A percentile compares a stretch with the other conserved stretches of the same genome.
Conservation (phyloP, 1,284 basidiomycete species). For the Pseudozyma pruni region DNA sequence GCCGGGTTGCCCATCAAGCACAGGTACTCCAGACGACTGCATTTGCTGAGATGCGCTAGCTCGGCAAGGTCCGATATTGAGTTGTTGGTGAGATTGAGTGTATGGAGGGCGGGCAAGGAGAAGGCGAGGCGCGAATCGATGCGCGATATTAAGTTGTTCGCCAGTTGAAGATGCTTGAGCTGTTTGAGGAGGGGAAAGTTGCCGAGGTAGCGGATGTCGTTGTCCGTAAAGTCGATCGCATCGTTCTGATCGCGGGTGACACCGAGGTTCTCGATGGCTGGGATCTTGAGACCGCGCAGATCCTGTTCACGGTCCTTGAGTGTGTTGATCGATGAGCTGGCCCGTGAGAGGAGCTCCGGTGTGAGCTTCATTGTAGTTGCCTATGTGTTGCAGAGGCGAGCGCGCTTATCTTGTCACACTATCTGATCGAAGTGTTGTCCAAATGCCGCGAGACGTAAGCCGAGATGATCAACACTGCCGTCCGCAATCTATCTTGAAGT, state of each 20-base stretch:
- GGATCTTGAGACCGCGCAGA: conserved; percentile 80
- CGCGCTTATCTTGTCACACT: no score
- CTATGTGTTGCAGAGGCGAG: not conserved
- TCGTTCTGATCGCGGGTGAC: conserved; percentile 96
- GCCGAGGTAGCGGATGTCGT: conserved; percentile 86
- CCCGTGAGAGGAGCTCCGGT: conserved; percentile 84
- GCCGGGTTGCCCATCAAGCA: conserved; percentile 91
- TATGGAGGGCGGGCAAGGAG: conserved; percentile 83
- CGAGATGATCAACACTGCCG: no score
- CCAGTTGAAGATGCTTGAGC: conserved; percentile 80
- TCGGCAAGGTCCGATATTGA: conserved; percentile 79
- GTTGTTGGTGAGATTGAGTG: conserved; percentile 71
- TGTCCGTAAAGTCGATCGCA: conserved; percentile 95
- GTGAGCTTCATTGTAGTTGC: conserved; percentile 81
- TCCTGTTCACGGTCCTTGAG: conserved; percentile 89
- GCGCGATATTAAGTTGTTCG: conserved; percentile 86
- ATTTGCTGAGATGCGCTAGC: conserved; percentile 82
- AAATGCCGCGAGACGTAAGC: no score
- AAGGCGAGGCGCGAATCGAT: conserved; percentile 83
- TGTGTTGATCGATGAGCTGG: conserved; percentile 82
- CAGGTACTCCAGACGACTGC: conserved; percentile 82
- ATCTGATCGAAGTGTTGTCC: no score
- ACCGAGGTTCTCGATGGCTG: conserved; percentile 98
- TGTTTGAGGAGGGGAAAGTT: conserved; percentile 85
- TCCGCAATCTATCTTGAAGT: no score